Base-by-base conservation (phyloP, 2,329 filamentous ascomycete genomes). In the Aspergillus proliferans region DNA sequence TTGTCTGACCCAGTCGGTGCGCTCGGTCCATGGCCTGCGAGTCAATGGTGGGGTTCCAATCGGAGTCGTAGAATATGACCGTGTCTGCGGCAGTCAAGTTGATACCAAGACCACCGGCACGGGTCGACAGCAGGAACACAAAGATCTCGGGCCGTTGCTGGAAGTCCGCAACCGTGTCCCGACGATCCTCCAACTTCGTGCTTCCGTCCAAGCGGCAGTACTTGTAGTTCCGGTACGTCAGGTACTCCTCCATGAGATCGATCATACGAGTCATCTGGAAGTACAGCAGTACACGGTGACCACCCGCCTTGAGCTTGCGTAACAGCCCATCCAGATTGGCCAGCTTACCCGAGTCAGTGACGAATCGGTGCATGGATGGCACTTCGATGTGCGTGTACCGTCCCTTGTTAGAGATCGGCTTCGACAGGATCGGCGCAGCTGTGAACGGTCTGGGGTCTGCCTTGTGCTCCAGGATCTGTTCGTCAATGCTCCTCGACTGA, bases 231-330 rank as follows among this genome's bases (percentile, higher is more conserved):
- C 93, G 88, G 74, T 97, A 97, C 0, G 93, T 97, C 51, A 98
- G 78, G 61, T 97, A 98, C 71, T 98, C 93, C 69, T 98, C 93
- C 88, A 97, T 97, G 52, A 98, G 77, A 68, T 98, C 92, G 65
- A 98, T 97, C 93, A 98, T 98, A 65, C 88, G 87, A 3, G 93
- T 98, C 93, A 98, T 98, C 77, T 98, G 93, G 87, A 98, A 98
- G 78, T 98, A 98, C 18, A 98, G 77, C 47, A 98, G 77, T 19
- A 98, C 93, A 63, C 93, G 90, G 61, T 98, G 93, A 33, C 87
- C 87, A 54, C 87, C 88, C 53, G 89, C 86, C 78, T 97, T 98
- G 62, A 98, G 84, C 68, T 90, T 81, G 66, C 87, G 87, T 12
- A 98, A 79, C 15, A 98, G 77, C 57, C 88, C 79, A 66, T 98